These are phyloP conservation scores for Ogataea methanolica DNA, from an alignment of 805 yeast genomes.

Conservation along the genomic window DNA sequence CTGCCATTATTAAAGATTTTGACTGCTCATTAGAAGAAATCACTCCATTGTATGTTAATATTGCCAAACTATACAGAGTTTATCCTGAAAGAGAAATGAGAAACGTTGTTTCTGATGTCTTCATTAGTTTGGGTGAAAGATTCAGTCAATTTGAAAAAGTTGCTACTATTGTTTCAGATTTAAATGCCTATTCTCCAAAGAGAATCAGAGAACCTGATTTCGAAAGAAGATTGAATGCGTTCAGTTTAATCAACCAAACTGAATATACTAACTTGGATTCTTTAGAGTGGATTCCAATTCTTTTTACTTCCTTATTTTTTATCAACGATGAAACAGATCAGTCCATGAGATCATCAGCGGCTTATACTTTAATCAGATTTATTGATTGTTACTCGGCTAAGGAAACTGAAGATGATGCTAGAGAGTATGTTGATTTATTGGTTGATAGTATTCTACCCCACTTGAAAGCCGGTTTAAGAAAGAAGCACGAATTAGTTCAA, in stretches of 20 bases:
- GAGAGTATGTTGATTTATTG: constrained; percentile 35
- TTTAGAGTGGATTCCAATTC: constrained; percentile 73
- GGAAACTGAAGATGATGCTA: constrained; percentile 24
- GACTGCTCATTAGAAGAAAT: constrained; percentile 52
- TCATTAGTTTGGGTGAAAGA: constrained; percentile 52
- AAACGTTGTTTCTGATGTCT: constrained; percentile 52
- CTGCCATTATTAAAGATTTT: constrained; percentile 47
- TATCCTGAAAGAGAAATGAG: constrained; percentile 63
- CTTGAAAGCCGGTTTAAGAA: constrained; percentile 63
- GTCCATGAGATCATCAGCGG: constrained; percentile 74
- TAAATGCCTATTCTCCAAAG: constrained; percentile 63
- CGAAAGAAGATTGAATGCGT: constrained; percentile 67
- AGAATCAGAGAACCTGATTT: constrained; percentile 76
- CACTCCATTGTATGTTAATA: constrained; percentile 24
- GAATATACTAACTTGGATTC: constrained; percentile 40
- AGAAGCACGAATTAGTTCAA: constrained; percentile 55
- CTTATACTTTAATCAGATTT: constrained; percentile 57
- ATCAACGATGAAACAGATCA: constrained; percentile 76
- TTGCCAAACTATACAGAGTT: constrained; percentile 45
- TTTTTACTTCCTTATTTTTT: constrained; percentile 64
- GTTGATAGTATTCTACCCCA: constrained; percentile 58
- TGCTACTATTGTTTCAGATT: constrained; percentile 49
- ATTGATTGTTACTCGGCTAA: constrained; percentile 48
- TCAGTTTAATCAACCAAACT: constrained; percentile 56
- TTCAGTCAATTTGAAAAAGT: constrained; percentile 41